These are phyloP conservation scores for Neopestalotiopsis sp. DNA, from an alignment of 2,329 filamentous ascomycete genomes.

Conservation along the genomic window DNA sequence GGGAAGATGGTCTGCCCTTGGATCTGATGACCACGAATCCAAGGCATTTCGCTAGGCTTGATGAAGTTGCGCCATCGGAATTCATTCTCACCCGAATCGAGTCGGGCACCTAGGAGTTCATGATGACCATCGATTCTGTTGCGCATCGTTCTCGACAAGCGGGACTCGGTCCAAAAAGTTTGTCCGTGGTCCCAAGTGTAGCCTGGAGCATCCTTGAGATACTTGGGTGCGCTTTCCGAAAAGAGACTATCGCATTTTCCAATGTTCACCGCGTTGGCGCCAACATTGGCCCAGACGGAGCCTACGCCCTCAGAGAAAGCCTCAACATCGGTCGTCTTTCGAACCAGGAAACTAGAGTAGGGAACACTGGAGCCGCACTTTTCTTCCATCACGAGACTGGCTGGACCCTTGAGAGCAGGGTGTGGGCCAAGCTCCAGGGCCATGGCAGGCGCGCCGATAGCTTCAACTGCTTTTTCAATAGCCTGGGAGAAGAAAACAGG, in stretches of 20 bases:
- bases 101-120: slow-evolving; percentile 21
- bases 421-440: slow-evolving; percentile 16
- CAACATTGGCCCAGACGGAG: slow-evolving; percentile 19
- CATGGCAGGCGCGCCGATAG: background rate
- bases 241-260: background rate
- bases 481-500: slow-evolving; percentile 11
- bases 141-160: slow-evolving; percentile 23
- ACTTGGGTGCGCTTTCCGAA: no score
- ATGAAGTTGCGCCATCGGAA: slow-evolving; percentile 24
- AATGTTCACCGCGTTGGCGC: background rate
- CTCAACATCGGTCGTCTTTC: slow-evolving; percentile 7
- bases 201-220: slow-evolving; percentile 22
- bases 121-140: background rate
- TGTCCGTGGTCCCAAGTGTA: slow-evolving; percentile 27
- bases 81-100: slow-evolving; percentile 7
- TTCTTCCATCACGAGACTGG: background rate
- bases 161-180: background rate
- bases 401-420: slow-evolving; percentile 16
- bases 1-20: slow-evolving; percentile 27
- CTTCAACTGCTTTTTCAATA: background rate
- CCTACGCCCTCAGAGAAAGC: slow-evolving; percentile 20
- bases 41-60: slow-evolving; percentile 18
- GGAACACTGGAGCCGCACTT: slow-evolving; percentile 12
- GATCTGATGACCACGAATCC: slow-evolving; percentile 24
- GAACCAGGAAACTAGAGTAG: slow-evolving; percentile 18